These are phyloP conservation scores for Pyrenophora graminea DNA, from an alignment of 2,329 filamentous ascomycete species.

Conservation along the genomic window DNA sequence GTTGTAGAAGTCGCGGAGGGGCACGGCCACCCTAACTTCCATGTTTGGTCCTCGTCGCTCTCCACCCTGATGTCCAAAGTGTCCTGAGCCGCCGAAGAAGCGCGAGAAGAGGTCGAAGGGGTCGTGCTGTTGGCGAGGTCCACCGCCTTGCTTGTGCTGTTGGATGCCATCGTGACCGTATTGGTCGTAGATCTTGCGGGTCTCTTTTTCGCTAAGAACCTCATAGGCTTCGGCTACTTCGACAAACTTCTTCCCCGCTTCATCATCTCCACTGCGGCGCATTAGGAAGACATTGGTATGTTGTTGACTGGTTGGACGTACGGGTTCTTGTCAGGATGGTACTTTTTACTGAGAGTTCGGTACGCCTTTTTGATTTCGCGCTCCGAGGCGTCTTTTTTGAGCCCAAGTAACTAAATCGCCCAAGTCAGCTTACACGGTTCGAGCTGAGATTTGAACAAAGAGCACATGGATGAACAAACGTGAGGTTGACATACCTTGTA, in stretches of 20 bases:
- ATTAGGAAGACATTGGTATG: constrained; percentile 13
- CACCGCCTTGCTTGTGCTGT: constrained; percentile 75
- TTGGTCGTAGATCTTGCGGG: constrained; percentile 88
- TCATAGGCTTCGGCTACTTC: constrained; percentile 96
- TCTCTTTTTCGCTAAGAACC: constrained; percentile 76
- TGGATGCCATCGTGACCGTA: constrained; percentile 91
- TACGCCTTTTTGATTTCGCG: constrained; percentile 94
- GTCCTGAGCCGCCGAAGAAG: constrained; percentile 92
- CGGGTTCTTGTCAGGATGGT: constrained; percentile 98
- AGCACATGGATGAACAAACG: background rate
- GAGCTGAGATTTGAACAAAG: constrained; percentile 2
- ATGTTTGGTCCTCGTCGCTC: constrained; percentile 85
- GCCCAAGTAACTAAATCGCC: constrained; percentile 69
- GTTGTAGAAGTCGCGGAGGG: constrained; percentile 90
- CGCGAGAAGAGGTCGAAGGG: constrained; percentile 95
- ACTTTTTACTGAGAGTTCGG: constrained; percentile 89
- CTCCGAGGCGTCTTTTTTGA: constrained; percentile 78
- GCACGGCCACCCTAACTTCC: constrained; percentile 79
- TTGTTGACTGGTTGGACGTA: constrained; percentile 53
- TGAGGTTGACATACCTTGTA: constrained; percentile 65
- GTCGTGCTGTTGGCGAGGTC: constrained; percentile 65
- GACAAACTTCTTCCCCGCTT: constrained; percentile 88
- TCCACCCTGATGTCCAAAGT: constrained; percentile 76
- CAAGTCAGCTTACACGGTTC: constrained; percentile 18
- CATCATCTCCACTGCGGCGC: constrained; percentile 67